Conservation (phyloP, 208 protist genomes). For the Naegleria fowleri region DNA sequence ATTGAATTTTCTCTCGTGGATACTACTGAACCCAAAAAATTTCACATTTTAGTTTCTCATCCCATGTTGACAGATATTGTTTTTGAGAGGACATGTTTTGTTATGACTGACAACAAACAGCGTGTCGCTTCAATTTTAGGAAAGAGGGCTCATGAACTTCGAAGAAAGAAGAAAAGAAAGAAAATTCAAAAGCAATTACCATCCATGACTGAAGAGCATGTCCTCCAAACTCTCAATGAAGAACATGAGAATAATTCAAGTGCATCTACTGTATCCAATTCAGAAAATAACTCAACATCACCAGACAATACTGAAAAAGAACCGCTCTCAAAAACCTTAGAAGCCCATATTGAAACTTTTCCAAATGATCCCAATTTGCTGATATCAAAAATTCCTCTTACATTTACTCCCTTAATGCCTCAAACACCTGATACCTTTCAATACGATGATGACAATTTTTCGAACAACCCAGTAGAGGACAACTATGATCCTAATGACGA, state of each 20-base stretch:
- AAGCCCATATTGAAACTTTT: background rate
- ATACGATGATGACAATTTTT: background rate
- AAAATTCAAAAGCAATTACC: background rate
- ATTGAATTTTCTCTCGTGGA: background rate
- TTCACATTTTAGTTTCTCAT: background rate
- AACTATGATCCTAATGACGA: background rate
- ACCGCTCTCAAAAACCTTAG: too few relatives aligned
- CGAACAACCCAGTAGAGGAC: background rate
- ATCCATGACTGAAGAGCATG: background rate
- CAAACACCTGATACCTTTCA: background rate
- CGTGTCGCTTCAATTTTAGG: background rate
- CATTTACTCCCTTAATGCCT: background rate
- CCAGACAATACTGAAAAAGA: too few relatives aligned
- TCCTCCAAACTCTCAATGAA: background rate
- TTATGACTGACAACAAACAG: background rate
- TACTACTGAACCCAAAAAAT: background rate
- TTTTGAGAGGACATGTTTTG: background rate
- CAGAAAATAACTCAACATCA: too few relatives aligned
- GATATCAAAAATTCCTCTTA: background rate
- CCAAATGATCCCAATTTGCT: background rate
- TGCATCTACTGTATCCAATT: background rate
- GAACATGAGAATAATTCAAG: background rate
- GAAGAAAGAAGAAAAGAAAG: background rate
- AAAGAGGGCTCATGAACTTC: background rate
- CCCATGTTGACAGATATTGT: background rate